Base-by-base conservation (phyloP, 1,139 yeast species). In the Zygoascus hellenicus region DNA sequence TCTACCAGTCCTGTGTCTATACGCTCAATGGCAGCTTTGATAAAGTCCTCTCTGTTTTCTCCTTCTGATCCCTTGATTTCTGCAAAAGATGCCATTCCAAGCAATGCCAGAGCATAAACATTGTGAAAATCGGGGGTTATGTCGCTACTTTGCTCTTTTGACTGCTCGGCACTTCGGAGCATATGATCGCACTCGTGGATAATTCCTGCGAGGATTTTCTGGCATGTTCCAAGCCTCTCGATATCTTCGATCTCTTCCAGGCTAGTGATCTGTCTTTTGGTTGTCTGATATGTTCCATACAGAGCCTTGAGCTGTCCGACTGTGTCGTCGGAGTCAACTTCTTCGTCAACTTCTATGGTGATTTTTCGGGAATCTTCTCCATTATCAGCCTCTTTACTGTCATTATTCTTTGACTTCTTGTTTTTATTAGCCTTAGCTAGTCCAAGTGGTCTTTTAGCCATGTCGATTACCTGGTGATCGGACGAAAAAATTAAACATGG, bases 171-270 rank as follows among this genome's bases (percentile, higher is more conserved):
- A 48, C 68, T 61, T 57, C 96, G 74, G 55, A 88, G 71, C 37
- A 88, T 63, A 42, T 95, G 69, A 60, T 90, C 97, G 66, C 96
- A 85, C 64, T 92, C 97, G 59, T 92, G 96, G 16, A 92, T 78
- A 4, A 92, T 76, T 28, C 97, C 97, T 58, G 89, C 85, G 46
- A 89, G 68, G 36, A 88, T 48, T 17, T 58, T 41, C 33, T 46
- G 42, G 22, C 42, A 41, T 6, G 39, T 35, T n/a, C 37, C 46
- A 2, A 43, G 30, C 22, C 57, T 6, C 58, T 62, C 28, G 48
- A 49, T 9, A 51, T 77, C 46, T n/a, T 43, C 41, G 11, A 14
- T 13, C 53, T 48, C 45, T 75, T 68, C 62, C 76, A 88, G 54
- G 15, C 13, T 42, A 5, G 22, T 5, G 14, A 36, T 34, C 26